Evolutionary conservation across 164 flowering plant species (phyloP).

Genomic region (Umbellularia californica): DNA sequence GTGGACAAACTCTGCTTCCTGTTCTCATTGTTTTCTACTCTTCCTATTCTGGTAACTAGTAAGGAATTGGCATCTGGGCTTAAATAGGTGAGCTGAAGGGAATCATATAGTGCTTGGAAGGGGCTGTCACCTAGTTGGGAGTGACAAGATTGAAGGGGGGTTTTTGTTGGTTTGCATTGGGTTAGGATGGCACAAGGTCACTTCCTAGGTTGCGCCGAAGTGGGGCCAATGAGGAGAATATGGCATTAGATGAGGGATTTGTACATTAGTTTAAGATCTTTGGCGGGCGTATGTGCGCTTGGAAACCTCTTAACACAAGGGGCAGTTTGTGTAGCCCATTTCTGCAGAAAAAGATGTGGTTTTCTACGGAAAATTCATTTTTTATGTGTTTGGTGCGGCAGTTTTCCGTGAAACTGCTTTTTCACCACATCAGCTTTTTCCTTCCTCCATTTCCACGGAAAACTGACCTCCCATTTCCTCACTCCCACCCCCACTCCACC

Average conservation of each 20-base stretch:
- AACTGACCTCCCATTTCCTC: too few relatives aligned
- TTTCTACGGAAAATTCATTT: too few relatives aligned
- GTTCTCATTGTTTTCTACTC: slow-evolving; percentile 6
- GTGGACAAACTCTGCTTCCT: background rate
- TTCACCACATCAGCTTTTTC: too few relatives aligned
- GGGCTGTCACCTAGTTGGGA: slow-evolving; percentile 15
- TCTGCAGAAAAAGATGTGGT: too few relatives aligned
- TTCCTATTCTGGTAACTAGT: background rate
- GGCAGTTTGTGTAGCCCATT: too few relatives aligned
- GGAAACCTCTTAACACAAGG: too few relatives aligned
- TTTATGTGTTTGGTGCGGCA: too few relatives aligned
- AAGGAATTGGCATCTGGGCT: background rate
- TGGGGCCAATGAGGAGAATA: background rate
- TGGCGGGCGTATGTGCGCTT: background rate
- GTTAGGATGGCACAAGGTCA: slow-evolving; percentile 8
- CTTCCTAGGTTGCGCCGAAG: slow-evolving; percentile 19
- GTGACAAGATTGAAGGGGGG: slow-evolving; percentile 8
- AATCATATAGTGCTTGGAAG: background rate
- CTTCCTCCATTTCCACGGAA: too few relatives aligned
- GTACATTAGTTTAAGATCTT: slow-evolving; percentile 5
- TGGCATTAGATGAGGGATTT: background rate
- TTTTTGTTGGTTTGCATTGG: slow-evolving; percentile 10
- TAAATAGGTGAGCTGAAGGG: background rate
- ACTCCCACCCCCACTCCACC: too few relatives aligned
- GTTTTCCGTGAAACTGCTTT: too few relatives aligned